Evolutionary conservation across 352 stramenopile species (phyloP).

Genomic region (Phytopythium cucurbitacearum): DNA sequence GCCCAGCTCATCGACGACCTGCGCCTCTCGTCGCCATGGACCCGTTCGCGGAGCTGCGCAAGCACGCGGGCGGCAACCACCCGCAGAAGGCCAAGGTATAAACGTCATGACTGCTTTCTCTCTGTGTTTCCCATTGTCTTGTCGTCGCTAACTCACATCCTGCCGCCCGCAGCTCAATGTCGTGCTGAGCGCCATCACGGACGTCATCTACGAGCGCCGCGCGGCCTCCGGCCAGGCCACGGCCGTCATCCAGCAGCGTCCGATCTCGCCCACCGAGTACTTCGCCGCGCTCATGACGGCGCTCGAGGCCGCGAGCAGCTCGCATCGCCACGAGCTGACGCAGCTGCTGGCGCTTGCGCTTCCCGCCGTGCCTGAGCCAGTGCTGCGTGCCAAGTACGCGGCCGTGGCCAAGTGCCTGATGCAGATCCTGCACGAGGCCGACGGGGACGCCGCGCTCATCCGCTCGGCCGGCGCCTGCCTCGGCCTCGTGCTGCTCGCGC

Average conservation of each 20-base stretch:
- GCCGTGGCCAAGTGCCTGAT: constrained; percentile 66
- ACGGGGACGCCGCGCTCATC: constrained; percentile 55
- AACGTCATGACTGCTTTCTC: background rate
- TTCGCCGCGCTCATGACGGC: constrained; percentile 87
- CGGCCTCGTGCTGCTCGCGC: constrained; percentile 54
- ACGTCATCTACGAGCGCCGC: constrained; percentile 81
- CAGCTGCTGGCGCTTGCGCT: constrained; percentile 76
- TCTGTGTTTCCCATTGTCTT: background rate
- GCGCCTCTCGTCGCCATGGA: constrained; percentile 34
- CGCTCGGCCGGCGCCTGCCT: constrained; percentile 65
- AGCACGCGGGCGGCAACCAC: constrained; percentile 71
- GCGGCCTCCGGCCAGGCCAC: background rate
- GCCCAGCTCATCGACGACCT: background rate
- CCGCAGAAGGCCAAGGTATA: constrained; percentile 69
- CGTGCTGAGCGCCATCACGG: constrained; percentile 74
- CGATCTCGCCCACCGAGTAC: constrained; percentile 82
- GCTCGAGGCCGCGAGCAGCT: constrained; percentile 63
- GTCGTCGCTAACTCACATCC: no score
- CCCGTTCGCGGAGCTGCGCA: constrained; percentile 74
- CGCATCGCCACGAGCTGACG: constrained; percentile 74
- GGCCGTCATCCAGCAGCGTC: constrained; percentile 10
- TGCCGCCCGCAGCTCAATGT: constrained; percentile 54
- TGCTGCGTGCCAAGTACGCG: constrained; percentile 78
- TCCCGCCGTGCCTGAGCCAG: constrained; percentile 60
- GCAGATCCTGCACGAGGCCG: constrained; percentile 64